Evolutionary conservation across 225 moss, liverwort and hornwort species (phyloP).

Genomic region (Pseudisothecium myosuroides): DNA sequence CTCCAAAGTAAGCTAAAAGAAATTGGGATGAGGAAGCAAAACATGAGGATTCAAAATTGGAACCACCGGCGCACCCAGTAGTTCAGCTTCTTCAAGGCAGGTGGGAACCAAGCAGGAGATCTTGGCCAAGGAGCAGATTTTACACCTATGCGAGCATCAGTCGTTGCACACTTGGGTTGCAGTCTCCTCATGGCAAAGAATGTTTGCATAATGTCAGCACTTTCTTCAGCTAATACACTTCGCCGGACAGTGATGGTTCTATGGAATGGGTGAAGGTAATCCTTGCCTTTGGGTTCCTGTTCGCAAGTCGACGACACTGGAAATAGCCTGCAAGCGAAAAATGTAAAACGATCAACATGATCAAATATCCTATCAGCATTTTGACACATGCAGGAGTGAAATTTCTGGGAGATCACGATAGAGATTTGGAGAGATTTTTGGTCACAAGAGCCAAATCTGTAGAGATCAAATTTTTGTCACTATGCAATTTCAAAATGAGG

Average conservation of each 20-base stretch:
- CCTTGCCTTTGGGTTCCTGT: conserved; percentile 6
- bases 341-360: not conserved
- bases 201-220: conserved; percentile 26
- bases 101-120: conserved; percentile 8
- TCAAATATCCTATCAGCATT: not conserved
- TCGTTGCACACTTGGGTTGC: conserved; percentile 11
- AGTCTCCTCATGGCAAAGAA: conserved; percentile 34
- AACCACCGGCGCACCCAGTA: conserved; percentile 14
- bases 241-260: conserved; percentile 24
- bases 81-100: conserved; percentile 10
- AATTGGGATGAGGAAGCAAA: not conserved
- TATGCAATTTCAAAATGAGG: not conserved
- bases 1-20: not conserved
- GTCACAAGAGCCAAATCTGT: not conserved
- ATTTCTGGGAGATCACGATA: not conserved
- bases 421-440: not conserved
- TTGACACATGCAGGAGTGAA: not conserved
- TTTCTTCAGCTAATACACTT: conserved; percentile 18
- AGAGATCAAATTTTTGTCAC: not conserved
- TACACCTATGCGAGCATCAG: not conserved
- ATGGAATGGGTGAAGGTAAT: conserved; percentile 28
- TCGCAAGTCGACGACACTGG: conserved; percentile 13
- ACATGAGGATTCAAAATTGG: not conserved
- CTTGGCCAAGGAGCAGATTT: conserved; percentile 16
- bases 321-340: conserved; percentile 24